Conservation (phyloP, 768 basidiomycete genomes). For the Boletus patriciae region DNA sequence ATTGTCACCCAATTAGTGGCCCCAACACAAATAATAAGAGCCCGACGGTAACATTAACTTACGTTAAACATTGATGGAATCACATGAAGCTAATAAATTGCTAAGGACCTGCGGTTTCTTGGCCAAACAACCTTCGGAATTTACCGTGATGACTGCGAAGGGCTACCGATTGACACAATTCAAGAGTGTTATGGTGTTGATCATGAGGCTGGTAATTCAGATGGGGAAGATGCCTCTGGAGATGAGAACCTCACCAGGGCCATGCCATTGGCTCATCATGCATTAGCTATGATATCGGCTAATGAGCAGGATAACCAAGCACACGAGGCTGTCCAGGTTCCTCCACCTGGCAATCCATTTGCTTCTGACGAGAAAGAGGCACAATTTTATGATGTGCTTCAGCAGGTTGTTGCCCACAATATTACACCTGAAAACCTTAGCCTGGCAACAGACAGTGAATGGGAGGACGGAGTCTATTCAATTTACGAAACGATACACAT, state of each 20-base stretch:
- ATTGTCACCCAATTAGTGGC: conserved; percentile 32
- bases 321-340: background rate
- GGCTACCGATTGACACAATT: background rate
- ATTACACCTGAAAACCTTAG: background rate
- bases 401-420: background rate
- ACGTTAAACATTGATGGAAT: background rate
- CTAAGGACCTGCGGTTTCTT: background rate
- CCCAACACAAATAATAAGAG: conserved; percentile 1
- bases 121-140: background rate
- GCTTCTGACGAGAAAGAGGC: background rate
- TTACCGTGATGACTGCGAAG: background rate
- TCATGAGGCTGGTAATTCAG: background rate
- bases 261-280: no score
- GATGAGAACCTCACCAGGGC: background rate
- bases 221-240: background rate
- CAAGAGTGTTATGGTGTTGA: background rate
- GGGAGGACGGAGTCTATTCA: background rate
- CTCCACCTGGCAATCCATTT: background rate
- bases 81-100: background rate
- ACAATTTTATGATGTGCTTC: background rate
- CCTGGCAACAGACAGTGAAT: background rate
- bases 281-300: no score
- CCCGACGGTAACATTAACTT: background rate
- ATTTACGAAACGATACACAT: conserved; percentile 1
- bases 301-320: background rate